Percentiles rank a stretch among this genome's conserved stretches.
Conservation (phyloP, 2,329 filamentous ascomycete genomes). For the Shiraia bambusicola region DNA sequence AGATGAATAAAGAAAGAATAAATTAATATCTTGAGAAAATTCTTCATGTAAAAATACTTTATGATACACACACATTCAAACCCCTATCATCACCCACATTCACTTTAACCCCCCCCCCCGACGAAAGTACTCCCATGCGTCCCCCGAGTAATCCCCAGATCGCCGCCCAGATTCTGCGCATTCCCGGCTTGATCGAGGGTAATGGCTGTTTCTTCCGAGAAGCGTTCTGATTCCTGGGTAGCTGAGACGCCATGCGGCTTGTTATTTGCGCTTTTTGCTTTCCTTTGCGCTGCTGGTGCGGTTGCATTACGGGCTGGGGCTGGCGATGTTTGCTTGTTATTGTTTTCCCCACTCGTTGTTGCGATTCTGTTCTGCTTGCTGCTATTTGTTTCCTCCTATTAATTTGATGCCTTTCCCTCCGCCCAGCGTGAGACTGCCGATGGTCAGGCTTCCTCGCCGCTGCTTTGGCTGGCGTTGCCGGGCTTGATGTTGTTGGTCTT, state of each 20-base stretch:
- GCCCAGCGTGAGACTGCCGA: slow-evolving; percentile 37
- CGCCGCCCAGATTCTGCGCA: slow-evolving; percentile 33
- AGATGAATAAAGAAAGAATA: neutral
- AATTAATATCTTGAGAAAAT: too few relatives aligned
- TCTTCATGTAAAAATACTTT: neutral
- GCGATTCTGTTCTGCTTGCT: neutral
- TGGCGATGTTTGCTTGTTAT: slow-evolving; percentile 1
- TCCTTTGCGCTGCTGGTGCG: too few relatives aligned
- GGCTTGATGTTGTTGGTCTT: slow-evolving; percentile 4
- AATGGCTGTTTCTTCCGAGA: slow-evolving; percentile 33
- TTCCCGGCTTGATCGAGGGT: slow-evolving; percentile 25
- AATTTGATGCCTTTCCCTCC: slow-evolving; percentile 27
- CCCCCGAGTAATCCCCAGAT: slow-evolving; percentile 37
- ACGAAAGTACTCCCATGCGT: slow-evolving; percentile 35
- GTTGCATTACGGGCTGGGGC: too few relatives aligned
- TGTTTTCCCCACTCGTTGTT: neutral
- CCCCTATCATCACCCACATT: too few relatives aligned
- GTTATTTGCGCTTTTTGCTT: slow-evolving; percentile 10
- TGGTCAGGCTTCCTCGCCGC: slow-evolving; percentile 17
- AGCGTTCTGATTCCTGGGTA: slow-evolving; percentile 33
- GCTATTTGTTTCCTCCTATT: slow-evolving; percentile 16
- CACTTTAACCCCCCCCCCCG: slow-evolving; percentile 34
- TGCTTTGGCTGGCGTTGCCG: slow-evolving; percentile 5
- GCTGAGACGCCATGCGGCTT: slow-evolving; percentile 29
- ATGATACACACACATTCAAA: neutral